Conservation (phyloP, 331 rosid species). For the Erythrophleum ivorense region DNA sequence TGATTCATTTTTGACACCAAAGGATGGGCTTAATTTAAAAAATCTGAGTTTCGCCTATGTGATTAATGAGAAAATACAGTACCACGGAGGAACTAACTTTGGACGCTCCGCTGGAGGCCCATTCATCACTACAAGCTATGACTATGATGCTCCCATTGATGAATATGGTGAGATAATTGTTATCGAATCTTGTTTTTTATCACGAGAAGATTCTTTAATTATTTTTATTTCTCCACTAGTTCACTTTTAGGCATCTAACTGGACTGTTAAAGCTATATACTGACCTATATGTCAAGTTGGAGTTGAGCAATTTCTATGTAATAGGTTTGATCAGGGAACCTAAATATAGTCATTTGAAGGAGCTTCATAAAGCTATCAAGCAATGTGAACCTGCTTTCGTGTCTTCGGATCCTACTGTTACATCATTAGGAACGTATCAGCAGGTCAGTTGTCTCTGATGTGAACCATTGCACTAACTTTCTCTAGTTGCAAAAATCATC, state of each 20-base stretch:
- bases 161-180: conserved; percentile 77
- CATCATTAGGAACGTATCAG: conserved; percentile 72
- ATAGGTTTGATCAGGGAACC: conserved; percentile 92
- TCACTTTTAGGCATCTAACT: conserved; percentile 28
- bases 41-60: conserved; percentile 9
- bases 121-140: conserved; percentile 90
- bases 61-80: conserved; percentile 56
- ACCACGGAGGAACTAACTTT: conserved; percentile 98
- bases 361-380: conserved; percentile 84
- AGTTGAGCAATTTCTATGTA: conserved; percentile 32
- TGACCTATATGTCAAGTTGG: not conserved
- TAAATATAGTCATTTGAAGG: conserved; percentile 81
- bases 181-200: too few species aligned
- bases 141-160: conserved; percentile 97
- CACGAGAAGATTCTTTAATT: not conserved
- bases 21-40: not conserved
- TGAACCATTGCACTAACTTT: conserved; percentile 26
- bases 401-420: conserved; percentile 73
- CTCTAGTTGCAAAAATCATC: conserved; percentile 13
- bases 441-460: conserved; percentile 58
- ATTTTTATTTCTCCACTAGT: conserved; percentile 2
- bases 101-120: conserved; percentile 99
- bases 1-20: not conserved
- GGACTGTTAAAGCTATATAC: not conserved
- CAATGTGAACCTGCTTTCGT: conserved; percentile 79